A percentile compares a stretch with the other conserved stretches of the same genome.
Evolutionary conservation across 2,329 filamentous ascomycete genomes (phyloP).

Genomic region (Didymosphaeria variabile): DNA sequence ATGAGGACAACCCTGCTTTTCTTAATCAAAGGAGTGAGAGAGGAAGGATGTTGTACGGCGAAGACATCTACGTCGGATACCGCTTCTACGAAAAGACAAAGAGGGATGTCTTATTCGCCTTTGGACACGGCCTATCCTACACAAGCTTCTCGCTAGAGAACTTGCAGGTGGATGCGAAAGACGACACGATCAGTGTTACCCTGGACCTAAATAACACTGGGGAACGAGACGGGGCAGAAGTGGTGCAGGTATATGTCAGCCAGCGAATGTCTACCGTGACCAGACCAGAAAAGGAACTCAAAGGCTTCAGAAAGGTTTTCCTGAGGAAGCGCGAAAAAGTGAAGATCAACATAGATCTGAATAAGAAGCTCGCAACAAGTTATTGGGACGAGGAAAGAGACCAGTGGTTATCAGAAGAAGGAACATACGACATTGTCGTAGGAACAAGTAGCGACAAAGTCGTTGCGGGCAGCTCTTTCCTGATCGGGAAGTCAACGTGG

Average conservation of each 20-base stretch:
- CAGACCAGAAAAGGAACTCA: constrained; percentile 66
- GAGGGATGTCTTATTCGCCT: constrained; percentile 76
- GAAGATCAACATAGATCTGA: constrained; percentile 62
- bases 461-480: constrained; percentile 63
- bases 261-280: not conserved
- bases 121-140: constrained; percentile 84
- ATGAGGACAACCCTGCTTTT: constrained; percentile 73
- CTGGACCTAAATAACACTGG: constrained; percentile 69
- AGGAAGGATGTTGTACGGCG: constrained; percentile 76
- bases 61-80: constrained; percentile 86
- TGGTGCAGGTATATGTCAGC: constrained; percentile 62
- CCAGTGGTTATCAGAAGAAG: constrained; percentile 69
- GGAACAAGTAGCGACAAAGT: constrained; percentile 65
- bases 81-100: constrained; percentile 76
- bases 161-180: constrained; percentile 50
- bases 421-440: constrained; percentile 70
- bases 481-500: constrained; percentile 69
- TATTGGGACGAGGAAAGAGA: constrained; percentile 71
- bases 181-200: constrained; percentile 61
- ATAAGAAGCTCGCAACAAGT: constrained; percentile 71
- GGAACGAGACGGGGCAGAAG: constrained; percentile 56
- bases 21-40: constrained; percentile 75
- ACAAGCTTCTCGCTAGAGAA: constrained; percentile 71
- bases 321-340: constrained; percentile 65
- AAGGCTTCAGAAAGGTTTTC: constrained; percentile 68